A percentile compares a stretch with the other conserved stretches of the same genome.
Evolutionary conservation across 2,329 filamentous ascomycete species (phyloP).

Genomic region (Beauveria rudraprayagi): DNA sequence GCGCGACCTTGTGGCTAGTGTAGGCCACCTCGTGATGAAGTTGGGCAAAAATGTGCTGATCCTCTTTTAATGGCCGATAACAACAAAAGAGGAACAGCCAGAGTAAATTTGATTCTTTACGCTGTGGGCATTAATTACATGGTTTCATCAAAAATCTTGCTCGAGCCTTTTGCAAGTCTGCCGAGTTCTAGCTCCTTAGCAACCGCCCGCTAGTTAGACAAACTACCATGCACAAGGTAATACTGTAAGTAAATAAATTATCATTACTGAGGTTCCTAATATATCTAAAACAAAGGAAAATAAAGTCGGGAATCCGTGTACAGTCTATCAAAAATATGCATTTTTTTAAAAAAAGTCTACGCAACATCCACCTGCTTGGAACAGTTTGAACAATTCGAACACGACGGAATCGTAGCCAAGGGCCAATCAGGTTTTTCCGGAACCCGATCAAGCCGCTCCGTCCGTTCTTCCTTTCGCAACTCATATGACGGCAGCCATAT

Average conservation of each 20-base stretch:
- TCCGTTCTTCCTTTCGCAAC: neutral
- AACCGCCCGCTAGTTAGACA: too few relatives aligned
- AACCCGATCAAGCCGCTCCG: neutral
- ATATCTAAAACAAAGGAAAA: neutral
- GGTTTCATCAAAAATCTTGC: too few relatives aligned
- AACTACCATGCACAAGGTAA: too few relatives aligned
- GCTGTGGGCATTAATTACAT: too few relatives aligned
- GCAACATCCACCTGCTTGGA: neutral
- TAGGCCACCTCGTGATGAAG: too few relatives aligned
- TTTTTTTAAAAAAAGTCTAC: neutral
- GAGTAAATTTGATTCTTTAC: too few relatives aligned
- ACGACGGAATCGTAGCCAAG: neutral
- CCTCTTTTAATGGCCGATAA: too few relatives aligned
- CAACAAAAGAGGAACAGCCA: neutral
- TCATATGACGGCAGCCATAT: conserved; percentile 7
- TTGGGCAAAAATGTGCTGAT: too few relatives aligned
- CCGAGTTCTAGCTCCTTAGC: too few relatives aligned
- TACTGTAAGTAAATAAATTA: too few relatives aligned
- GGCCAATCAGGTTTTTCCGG: neutral
- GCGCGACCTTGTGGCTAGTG: conserved; percentile 3
- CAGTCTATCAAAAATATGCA: neutral
- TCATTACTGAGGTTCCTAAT: too few relatives aligned
- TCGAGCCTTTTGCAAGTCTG: too few relatives aligned
- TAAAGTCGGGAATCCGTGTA: neutral
- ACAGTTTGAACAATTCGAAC: neutral